Base-by-base conservation (phyloP, 1,139 yeast genomes). In the Saccharomycopsis phalli region DNA sequence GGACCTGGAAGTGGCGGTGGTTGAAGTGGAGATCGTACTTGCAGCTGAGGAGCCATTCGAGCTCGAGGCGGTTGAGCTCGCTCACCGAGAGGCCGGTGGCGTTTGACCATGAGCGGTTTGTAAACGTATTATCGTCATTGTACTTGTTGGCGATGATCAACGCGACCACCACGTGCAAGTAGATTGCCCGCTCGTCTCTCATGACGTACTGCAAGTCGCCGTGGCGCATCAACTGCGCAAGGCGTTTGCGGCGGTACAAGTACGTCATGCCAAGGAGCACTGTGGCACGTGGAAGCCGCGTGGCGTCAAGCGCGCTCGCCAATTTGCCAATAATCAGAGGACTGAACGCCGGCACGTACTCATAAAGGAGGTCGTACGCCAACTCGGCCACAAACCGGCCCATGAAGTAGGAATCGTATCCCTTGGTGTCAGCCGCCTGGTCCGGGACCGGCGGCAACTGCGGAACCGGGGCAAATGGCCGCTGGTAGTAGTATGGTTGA, bases 91-190 rank as follows among this genome's bases (percentile, higher is more conserved):
- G 69, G 20, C 94, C 94, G 11, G 96, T 83, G 18, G 96, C 97
- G 43, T 87, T 91, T 36, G 87, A 73, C 98, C 98, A 91, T 7
- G 95, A 86, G 55, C 78, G 78, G 63, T 88, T 91, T 47, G 95
- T 87, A 56, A 91, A 91, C 20, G 97, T 91, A 62, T 88, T 87
- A 63, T 91, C 98, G 60, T 91, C 97, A 57, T 88, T 87, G 59
- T 87, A 84, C 62, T 91, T 91, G 65, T 91, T 91, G 34, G 96
- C 94, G 49, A 91, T 67, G 31, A 91, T 73, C 36, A 91, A 68
- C 1, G 94, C 71, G 23, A 81, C 70, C 36, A 81, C 77, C 42
- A 86, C 65, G 54, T 74, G 69, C 49, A 74, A 69, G 53, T 81
- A 83, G 43, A 80, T 71, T 21, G 68, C 70, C 45, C 55, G 60